Evolutionary conservation across 2,329 filamentous ascomycete species (phyloP), one percentile per base, ranked within the genome.

Genomic region (Pseudogymnoascus sp.): DNA sequence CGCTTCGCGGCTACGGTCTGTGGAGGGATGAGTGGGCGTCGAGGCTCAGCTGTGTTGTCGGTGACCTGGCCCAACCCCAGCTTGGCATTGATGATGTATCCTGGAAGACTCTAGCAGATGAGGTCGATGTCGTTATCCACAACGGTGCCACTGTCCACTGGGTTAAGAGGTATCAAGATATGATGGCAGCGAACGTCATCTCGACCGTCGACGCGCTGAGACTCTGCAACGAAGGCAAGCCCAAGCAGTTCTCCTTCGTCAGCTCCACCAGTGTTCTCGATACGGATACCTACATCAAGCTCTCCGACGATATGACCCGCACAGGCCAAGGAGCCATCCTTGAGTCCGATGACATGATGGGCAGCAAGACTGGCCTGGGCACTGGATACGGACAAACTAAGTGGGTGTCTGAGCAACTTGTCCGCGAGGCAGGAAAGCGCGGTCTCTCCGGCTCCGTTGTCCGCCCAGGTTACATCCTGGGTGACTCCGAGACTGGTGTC

Each of bases 321-420:
- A 82, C 82, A 34, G 88, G 89, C 8, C 85, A 84, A 6, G 79
- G 79, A 18, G 84, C 85, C 11, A 82, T 96, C 14, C 79, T 82
- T 18, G 93, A 97, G 74, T 81, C 80, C 0, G 93, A 97, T 72
- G 87, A 93, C 67, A 80, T 97, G 66, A 79, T 84, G 68, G 91
- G 92, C 62, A 93, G 90, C 70, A 82, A 86, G 40, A 86, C 80
- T 61, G 90, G 90, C 34, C 84, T 97, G 1, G 86, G 86, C 40
- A 96, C 90, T 0, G 93, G 93, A 4, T 97, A 97, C 70, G 93
- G 93, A 2, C 93, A 97, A 75, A 86, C 85, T 67, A 97, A 97
- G 77, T 97, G 92, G 92, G 89, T 80, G 38, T 78, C 79, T 6
- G 84, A 87, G 69, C 77, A 84, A 60, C 80, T 97, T 59, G 84